phyloP scores from a whole-genome alignment of 192 early-diverging fungal species.

The Backusella westeae region DNA sequence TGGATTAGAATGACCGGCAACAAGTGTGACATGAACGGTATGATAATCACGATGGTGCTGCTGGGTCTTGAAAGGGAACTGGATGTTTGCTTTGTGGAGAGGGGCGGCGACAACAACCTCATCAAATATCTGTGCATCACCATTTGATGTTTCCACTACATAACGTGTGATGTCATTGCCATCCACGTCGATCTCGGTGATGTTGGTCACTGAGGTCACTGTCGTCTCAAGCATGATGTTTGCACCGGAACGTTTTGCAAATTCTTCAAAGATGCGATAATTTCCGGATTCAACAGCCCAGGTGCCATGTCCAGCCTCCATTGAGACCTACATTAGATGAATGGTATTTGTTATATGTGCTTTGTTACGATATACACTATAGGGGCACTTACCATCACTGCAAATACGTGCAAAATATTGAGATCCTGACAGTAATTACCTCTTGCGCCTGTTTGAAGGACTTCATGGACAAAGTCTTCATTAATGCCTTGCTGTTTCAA shows the following conservation, averaged over 20 bases:
- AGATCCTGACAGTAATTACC: slow-evolving; percentile 66
- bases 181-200: slow-evolving; percentile 4
- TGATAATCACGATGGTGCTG: slow-evolving; percentile 32
- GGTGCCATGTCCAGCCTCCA: slow-evolving; percentile 44
- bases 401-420: slow-evolving; percentile 57
- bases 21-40: slow-evolving; percentile 58
- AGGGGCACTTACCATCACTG: slow-evolving; percentile 36
- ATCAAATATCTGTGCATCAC: slow-evolving; percentile 49
- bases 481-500: slow-evolving; percentile 38
- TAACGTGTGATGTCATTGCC: slow-evolving; percentile 18
- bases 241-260: slow-evolving; percentile 42
- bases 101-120: slow-evolving; percentile 62
- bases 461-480: slow-evolving; percentile 42
- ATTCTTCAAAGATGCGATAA: slow-evolving; percentile 58
- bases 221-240: slow-evolving; percentile 45
- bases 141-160: slow-evolving; percentile 33
- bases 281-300: slow-evolving; percentile 56
- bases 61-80: background rate
- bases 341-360: no score
- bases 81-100: slow-evolving; percentile 23
- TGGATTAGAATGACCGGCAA: slow-evolving; percentile 51
- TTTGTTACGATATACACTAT: background rate
- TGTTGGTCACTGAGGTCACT: slow-evolving; percentile 35
- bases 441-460: slow-evolving; percentile 56
- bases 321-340: slow-evolving; percentile 33